Percentiles rank a stretch among this genome's conserved stretches.
These are phyloP conservation scores for Zygosaccharomyces gambellarensis DNA, from an alignment of 805 yeast species.

Conservation along the genomic window DNA sequence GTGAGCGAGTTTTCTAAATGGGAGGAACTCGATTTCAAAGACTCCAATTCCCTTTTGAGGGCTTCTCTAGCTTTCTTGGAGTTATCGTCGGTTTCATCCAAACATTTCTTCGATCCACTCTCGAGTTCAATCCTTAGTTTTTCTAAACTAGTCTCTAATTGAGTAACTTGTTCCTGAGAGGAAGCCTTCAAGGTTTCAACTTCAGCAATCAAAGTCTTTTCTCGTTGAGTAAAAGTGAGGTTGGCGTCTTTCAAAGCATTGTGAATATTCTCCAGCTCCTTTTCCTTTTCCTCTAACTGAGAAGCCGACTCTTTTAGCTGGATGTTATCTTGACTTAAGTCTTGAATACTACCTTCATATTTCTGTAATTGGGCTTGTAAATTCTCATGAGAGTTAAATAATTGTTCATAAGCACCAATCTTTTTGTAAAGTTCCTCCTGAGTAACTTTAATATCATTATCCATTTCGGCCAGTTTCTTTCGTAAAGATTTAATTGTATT, in stretches of 20 bases:
- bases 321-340: slow-evolving; percentile 9
- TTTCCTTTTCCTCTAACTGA: slow-evolving; percentile 6
- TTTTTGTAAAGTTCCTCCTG: slow-evolving; percentile 13
- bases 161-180: slow-evolving; percentile 43
- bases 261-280: slow-evolving; percentile 16
- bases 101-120: slow-evolving; percentile 13
- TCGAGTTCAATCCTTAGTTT: slow-evolving; percentile 60
- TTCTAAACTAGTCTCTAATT: slow-evolving; percentile 70
- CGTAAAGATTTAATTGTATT: slow-evolving; percentile 63
- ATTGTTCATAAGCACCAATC: slow-evolving; percentile 27
- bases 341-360: slow-evolving; percentile 2
- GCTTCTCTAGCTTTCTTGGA: neutral
- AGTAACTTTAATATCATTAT: slow-evolving; percentile 29
- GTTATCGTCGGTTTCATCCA: slow-evolving; percentile 1
- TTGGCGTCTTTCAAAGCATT: slow-evolving; percentile 24
- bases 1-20: slow-evolving; percentile 64
- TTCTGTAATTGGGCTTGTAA: slow-evolving; percentile 20
- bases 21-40: slow-evolving; percentile 80
- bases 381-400: slow-evolving; percentile 20
- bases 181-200: slow-evolving; percentile 30
- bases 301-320: slow-evolving; percentile 6
- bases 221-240: slow-evolving; percentile 26
- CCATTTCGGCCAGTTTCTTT: slow-evolving; percentile 40
- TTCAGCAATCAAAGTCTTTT: slow-evolving; percentile 22
- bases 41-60: slow-evolving; percentile 65